Evolutionary conservation across 2,329 filamentous ascomycete genomes (phyloP).

Genomic region (Aspergillus phoenicis): DNA sequence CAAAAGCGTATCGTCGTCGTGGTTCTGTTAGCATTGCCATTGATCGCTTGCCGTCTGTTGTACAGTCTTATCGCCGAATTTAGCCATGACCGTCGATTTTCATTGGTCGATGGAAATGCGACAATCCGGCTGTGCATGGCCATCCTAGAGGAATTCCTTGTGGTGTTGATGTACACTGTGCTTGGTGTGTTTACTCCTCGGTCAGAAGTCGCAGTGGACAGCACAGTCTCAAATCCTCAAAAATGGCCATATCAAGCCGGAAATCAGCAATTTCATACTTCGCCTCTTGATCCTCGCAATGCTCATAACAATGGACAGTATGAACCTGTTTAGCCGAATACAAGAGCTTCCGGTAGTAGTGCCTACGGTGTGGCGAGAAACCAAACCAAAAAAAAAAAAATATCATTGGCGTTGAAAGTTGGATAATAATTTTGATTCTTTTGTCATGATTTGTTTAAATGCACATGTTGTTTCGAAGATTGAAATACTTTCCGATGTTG

Average conservation of each 20-base stretch:
- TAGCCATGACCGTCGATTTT: background rate
- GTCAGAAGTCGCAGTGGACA: background rate
- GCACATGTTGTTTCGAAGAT: too few relatives aligned
- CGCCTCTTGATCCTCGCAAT: background rate
- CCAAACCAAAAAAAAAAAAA: too few relatives aligned
- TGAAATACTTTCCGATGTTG: too few relatives aligned
- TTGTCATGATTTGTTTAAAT: too few relatives aligned
- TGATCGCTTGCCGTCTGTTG: background rate
- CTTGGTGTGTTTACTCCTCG: background rate
- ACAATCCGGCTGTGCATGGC: constrained; percentile 1
- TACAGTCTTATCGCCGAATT: constrained; percentile 2
- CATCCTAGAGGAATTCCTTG: constrained; percentile 5
- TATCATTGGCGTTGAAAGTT: too few relatives aligned
- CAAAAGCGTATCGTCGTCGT: constrained; percentile 1
- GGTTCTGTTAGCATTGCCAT: background rate
- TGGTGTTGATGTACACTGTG: constrained; percentile 1
- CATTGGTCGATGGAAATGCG: background rate
- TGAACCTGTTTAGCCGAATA: background rate
- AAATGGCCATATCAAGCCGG: background rate
- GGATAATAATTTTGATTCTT: too few relatives aligned
- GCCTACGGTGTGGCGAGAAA: too few relatives aligned
- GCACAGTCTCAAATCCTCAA: background rate
- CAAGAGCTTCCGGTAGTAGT: background rate
- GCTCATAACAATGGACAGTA: background rate
- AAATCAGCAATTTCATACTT: background rate